These are phyloP conservation scores for Xanthoconium stramineum DNA, from an alignment of 768 basidiomycete genomes.

Conservation along the genomic window DNA sequence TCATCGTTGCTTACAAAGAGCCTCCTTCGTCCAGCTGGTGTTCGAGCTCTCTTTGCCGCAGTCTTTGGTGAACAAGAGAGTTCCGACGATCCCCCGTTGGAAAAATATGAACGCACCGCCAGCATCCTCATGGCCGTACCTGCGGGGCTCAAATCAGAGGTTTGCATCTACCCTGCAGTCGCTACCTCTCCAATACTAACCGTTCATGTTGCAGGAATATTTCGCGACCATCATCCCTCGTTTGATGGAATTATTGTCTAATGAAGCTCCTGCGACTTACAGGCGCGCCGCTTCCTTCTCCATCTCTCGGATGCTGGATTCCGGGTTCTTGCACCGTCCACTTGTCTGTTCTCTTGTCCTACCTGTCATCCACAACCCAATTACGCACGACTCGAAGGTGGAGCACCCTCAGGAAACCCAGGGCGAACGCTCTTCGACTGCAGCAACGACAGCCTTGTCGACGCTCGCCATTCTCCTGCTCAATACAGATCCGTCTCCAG, in stretches of 20 bases:
- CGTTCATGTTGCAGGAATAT: conserved; percentile 49
- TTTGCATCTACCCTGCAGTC: conserved; percentile 28
- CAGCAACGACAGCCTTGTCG: conserved; percentile 39
- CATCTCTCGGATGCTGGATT: conserved; percentile 60
- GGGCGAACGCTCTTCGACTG: neutral
- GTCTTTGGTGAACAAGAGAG: conserved; percentile 62
- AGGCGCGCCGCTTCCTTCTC: conserved; percentile 65
- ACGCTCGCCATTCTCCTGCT: conserved; percentile 56
- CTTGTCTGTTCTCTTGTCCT: conserved; percentile 36
- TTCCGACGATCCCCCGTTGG: conserved; percentile 51
- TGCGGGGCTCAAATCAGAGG: conserved; percentile 49
- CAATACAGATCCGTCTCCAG: conserved; percentile 78
- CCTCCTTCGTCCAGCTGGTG: conserved; percentile 65
- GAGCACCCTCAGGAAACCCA: neutral
- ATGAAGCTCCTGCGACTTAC: conserved; percentile 37
- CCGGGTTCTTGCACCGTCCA: conserved; percentile 21
- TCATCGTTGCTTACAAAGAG: conserved; percentile 66
- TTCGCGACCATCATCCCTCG: conserved; percentile 52
- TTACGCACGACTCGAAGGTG: conserved; percentile 29
- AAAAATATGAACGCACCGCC: conserved; percentile 73
- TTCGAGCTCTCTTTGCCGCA: conserved; percentile 64
- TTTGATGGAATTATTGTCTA: conserved; percentile 48
- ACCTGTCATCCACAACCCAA: conserved; percentile 51
- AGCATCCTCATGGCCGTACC: conserved; percentile 64
- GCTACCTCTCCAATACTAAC: neutral